Evolutionary conservation across 2,329 filamentous ascomycete genomes (phyloP).

Genomic region (Diaporthe sp.): DNA sequence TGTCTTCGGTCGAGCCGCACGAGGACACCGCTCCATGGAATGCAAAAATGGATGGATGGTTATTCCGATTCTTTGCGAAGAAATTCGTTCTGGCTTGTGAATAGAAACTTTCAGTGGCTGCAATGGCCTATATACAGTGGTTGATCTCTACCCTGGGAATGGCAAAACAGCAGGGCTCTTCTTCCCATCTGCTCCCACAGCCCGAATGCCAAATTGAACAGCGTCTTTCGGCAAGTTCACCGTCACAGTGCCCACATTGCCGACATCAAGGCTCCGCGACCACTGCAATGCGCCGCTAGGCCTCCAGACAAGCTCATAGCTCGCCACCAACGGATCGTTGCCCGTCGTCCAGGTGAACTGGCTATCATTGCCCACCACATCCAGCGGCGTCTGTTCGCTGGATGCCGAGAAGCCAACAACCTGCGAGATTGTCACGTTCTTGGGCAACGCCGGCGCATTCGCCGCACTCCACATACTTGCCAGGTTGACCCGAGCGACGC

Average conservation of each 20-base stretch:
- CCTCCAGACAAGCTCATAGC: constrained; percentile 71
- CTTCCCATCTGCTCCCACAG: constrained; percentile 64
- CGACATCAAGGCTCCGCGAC: constrained; percentile 64
- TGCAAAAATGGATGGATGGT: not conserved
- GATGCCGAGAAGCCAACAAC: constrained; percentile 34
- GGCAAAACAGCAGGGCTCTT: constrained; percentile 53
- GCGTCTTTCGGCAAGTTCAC: constrained; percentile 69
- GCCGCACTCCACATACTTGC: constrained; percentile 68
- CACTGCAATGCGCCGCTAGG: constrained; percentile 64
- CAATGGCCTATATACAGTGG: not conserved
- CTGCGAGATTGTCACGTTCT: constrained; percentile 57
- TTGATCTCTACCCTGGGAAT: constrained; percentile 37
- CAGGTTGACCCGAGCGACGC: constrained; percentile 68
- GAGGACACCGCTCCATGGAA: constrained; percentile 5
- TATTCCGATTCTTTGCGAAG: constrained; percentile 22
- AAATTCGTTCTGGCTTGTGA: not conserved
- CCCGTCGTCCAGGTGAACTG: constrained; percentile 62
- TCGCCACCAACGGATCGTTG: constrained; percentile 51
- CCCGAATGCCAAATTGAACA: constrained; percentile 68
- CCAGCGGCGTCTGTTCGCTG: constrained; percentile 54
- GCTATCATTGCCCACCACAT: constrained; percentile 61
- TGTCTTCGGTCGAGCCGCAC: not conserved
- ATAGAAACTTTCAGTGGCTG: not conserved
- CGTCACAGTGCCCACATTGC: constrained; percentile 59
- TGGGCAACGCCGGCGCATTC: constrained; percentile 63